A percentile compares a stretch with the other conserved stretches of the same genome.
Conservation (phyloP, 2,329 filamentous ascomycete species). For the Lachnellula occidentalis region DNA sequence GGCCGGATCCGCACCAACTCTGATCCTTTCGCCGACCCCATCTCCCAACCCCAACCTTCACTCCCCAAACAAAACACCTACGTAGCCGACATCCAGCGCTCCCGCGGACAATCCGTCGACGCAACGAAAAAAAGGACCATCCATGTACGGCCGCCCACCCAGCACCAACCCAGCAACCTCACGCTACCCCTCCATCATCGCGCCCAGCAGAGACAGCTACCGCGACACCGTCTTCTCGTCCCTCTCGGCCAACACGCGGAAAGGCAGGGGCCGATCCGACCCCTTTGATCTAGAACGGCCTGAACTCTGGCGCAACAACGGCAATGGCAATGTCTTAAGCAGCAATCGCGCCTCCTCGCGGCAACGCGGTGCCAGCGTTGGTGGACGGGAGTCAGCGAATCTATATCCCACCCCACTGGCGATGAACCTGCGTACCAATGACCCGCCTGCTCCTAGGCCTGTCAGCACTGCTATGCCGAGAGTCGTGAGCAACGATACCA, state of each 20-base stretch:
- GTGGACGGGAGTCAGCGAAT: background rate
- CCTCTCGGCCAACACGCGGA: conserved; percentile 37
- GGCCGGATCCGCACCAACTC: background rate
- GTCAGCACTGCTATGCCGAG: background rate
- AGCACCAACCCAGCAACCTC: conserved; percentile 13
- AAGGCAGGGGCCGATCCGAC: conserved; percentile 56
- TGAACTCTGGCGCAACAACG: conserved; percentile 35
- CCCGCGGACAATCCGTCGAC: conserved; percentile 42
- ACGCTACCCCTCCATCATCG: conserved; percentile 27
- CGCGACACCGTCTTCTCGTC: conserved; percentile 37
- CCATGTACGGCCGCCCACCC: conserved; percentile 16
- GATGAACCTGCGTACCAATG: background rate
- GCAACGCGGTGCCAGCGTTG: conserved; percentile 4
- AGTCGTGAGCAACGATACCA: conserved; percentile 9
- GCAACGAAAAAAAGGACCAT: conserved; percentile 28
- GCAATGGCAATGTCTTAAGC: background rate
- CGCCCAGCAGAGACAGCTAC: conserved; percentile 30
- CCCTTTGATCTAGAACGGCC: conserved; percentile 59
- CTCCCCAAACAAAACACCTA: conserved; percentile 37
- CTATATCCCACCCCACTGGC: conserved; percentile 6
- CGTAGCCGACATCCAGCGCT: conserved; percentile 43
- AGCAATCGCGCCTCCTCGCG: background rate
- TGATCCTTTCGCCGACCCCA: conserved; percentile 20
- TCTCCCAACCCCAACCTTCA: conserved; percentile 22
- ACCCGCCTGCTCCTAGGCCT: background rate